Evolutionary conservation across 768 basidiomycete species (phyloP).

Genomic region (Pisolithus orientalis): DNA sequence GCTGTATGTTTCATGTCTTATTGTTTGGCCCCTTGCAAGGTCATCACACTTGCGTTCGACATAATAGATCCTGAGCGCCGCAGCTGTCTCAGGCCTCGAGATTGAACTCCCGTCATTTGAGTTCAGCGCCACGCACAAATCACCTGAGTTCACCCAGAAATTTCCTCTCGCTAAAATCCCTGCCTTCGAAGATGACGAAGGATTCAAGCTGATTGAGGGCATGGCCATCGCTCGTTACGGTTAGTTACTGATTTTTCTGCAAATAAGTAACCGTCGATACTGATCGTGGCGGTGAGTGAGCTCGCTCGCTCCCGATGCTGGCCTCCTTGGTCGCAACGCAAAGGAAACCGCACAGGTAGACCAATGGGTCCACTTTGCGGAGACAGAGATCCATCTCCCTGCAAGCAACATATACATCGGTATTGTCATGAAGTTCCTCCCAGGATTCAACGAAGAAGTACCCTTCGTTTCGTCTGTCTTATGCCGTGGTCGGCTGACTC

Average conservation of each 20-base stretch:
- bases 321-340: conserved; percentile 9
- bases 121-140: conserved; percentile 7
- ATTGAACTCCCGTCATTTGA: conserved; percentile 2
- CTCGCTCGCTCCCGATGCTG: conserved; percentile 5
- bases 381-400: conserved; percentile 8
- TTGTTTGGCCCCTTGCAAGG: not conserved
- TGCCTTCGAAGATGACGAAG: conserved; percentile 12
- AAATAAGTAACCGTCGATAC: not conserved
- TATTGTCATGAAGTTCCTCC: not conserved
- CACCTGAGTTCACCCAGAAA: conserved; percentile 7
- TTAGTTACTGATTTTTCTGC: not conserved
- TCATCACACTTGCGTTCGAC: not conserved
- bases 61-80: conserved; percentile 15
- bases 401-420: not conserved
- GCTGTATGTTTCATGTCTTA: conserved; percentile 2
- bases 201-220: conserved; percentile 13
- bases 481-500: not conserved
- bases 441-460: not conserved
- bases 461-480: not conserved
- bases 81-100: conserved; percentile 13
- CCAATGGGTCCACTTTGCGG: conserved; percentile 17
- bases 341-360: conserved; percentile 10
- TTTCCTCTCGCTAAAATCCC: conserved; percentile 17
- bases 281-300: conserved; percentile 4
- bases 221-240: conserved; percentile 13